These are phyloP conservation scores for Corylus americana DNA, from an alignment of 306 rosid species.

Conservation along the genomic window DNA sequence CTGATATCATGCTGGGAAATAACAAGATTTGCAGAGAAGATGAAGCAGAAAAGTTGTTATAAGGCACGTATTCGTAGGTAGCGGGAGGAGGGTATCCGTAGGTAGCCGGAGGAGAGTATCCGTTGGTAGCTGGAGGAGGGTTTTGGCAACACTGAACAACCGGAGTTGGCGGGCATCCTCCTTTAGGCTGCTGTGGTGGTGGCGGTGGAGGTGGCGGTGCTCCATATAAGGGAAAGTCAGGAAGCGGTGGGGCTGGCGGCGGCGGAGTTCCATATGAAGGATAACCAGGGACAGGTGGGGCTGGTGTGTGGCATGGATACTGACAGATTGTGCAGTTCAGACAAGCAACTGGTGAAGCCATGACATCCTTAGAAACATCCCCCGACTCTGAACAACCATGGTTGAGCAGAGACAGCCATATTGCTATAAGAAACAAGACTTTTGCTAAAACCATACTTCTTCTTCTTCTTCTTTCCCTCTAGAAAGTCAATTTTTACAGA, in stretches of 20 bases:
- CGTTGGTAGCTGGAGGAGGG: constrained; percentile 6
- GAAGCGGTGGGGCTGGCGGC: not conserved
- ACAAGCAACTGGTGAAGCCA: constrained; percentile 7
- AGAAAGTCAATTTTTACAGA: not conserved
- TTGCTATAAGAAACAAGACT: not conserved
- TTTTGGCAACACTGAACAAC: constrained; percentile 10
- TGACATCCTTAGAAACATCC: not conserved
- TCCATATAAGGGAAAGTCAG: not conserved
- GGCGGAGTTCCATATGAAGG: constrained; percentile 2
- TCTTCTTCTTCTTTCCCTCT: not conserved
- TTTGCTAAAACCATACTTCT: not conserved
- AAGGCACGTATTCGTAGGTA: constrained; percentile 6
- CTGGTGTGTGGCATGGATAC: constrained; percentile 8
- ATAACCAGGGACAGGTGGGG: not conserved
- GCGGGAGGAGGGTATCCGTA: constrained; percentile 3
- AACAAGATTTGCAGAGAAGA: not conserved
- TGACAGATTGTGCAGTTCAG: constrained; percentile 3
- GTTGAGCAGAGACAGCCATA: not conserved
- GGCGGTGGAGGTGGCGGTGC: not conserved
- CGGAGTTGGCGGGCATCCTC: not conserved
- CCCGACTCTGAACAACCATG: not conserved
- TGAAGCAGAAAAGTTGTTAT: not conserved
- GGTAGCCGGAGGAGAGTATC: constrained; percentile 1
- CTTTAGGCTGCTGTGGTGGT: not conserved
- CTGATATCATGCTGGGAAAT: not conserved